A percentile compares a stretch with the other conserved stretches of the same genome.
Conservation (phyloP, 2,329 filamentous ascomycete species). For the Penicillium expansum region DNA sequence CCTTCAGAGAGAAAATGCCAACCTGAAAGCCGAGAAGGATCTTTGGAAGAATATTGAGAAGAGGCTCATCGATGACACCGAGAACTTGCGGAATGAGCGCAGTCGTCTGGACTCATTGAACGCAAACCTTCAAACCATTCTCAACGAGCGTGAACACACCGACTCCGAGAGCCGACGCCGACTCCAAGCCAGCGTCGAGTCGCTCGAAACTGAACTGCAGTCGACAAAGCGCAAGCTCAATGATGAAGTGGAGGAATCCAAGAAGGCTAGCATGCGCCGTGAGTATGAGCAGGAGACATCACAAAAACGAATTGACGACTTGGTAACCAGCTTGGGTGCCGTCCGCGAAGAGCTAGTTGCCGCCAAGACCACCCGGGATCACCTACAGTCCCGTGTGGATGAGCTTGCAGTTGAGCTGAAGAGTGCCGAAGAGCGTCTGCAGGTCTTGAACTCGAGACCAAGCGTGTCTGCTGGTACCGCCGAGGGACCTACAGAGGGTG, state of each 20-base stretch:
- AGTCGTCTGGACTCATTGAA: slow-evolving; percentile 78
- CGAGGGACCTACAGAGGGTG: slow-evolving; percentile 42
- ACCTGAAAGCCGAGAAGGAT: slow-evolving; percentile 91
- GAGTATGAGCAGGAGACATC: slow-evolving; percentile 87
- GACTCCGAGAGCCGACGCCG: slow-evolving; percentile 80
- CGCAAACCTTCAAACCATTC: slow-evolving; percentile 77
- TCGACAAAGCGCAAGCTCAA: slow-evolving; percentile 78
- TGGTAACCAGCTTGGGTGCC: slow-evolving; percentile 74
- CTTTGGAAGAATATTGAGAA: slow-evolving; percentile 93
- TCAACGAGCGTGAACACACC: slow-evolving; percentile 85
- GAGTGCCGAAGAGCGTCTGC: slow-evolving; percentile 82
- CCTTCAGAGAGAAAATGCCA: slow-evolving; percentile 84
- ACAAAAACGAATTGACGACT: slow-evolving; percentile 88
- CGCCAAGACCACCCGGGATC: slow-evolving; percentile 82
- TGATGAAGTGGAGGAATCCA: slow-evolving; percentile 77
- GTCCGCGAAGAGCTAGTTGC: slow-evolving; percentile 83
- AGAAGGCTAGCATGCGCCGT: slow-evolving; percentile 77
- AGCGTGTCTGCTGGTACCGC: slow-evolving; percentile 57
- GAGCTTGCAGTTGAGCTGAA: slow-evolving; percentile 85
- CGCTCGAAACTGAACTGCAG: slow-evolving; percentile 73
- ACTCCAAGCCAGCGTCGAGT: slow-evolving; percentile 73
- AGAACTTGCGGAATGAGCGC: slow-evolving; percentile 78
- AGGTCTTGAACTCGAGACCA: slow-evolving; percentile 76
- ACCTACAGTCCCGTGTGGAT: slow-evolving; percentile 82
- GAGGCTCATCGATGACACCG: slow-evolving; percentile 83